These are phyloP conservation scores for Fagopyrum esculentum DNA, from an alignment of 148 eudicot genomes.

Conservation along the genomic window DNA sequence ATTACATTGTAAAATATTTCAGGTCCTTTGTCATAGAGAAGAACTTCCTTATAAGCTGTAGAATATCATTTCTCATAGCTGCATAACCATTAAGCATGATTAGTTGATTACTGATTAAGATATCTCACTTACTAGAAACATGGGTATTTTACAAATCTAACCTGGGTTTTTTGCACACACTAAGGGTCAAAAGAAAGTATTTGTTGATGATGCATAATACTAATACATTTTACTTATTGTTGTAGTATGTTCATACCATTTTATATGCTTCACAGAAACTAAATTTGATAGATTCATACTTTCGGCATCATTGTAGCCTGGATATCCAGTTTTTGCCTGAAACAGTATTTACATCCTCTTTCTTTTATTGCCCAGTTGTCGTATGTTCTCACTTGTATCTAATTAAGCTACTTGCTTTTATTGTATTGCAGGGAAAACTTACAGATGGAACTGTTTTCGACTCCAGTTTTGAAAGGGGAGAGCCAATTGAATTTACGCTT, in stretches of 20 bases:
- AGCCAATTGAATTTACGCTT: slow-evolving; percentile 89
- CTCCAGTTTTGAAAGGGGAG: slow-evolving; percentile 95
- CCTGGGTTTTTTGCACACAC: background rate
- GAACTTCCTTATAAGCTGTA: slow-evolving; percentile 3
- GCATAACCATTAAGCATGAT: background rate
- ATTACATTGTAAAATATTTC: background rate
- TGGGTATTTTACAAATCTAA: background rate
- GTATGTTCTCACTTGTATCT: background rate
- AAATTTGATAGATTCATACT: background rate
- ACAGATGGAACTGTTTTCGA: slow-evolving; percentile 97
- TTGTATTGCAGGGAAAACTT: slow-evolving; percentile 73
- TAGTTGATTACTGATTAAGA: background rate
- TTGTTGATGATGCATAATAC: background rate
- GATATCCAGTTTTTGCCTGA: background rate
- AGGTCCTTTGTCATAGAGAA: background rate
- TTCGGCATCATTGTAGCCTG: background rate
- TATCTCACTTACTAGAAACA: background rate
- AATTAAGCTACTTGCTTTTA: background rate
- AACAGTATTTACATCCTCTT: background rate
- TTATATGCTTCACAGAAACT: background rate
- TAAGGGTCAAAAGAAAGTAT: background rate
- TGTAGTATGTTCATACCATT: background rate
- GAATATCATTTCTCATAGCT: background rate
- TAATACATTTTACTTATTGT: background rate
- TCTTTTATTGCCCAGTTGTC: background rate